phyloP scores from a whole-genome alignment of 208 protist species.

The Endotrypanum monterogeii region DNA sequence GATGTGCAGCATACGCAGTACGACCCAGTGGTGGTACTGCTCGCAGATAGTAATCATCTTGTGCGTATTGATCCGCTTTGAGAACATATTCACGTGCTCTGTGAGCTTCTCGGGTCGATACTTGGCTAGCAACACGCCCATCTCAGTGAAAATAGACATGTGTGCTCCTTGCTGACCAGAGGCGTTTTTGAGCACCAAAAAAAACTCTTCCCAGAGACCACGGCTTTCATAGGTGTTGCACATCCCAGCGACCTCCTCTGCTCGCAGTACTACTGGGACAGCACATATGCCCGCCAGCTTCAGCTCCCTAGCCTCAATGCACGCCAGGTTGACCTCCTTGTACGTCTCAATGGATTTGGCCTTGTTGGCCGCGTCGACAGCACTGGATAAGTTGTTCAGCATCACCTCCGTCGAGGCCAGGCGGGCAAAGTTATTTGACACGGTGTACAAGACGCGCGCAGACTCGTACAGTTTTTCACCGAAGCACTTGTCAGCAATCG shows the following conservation, averaged over 20 bases:
- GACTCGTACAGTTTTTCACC: constrained; percentile 97
- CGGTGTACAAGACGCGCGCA: constrained; percentile 97
- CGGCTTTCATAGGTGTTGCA: constrained; percentile 87
- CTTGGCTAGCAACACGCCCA: constrained; percentile 99
- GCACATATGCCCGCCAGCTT: constrained; percentile 97
- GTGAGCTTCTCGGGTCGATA: constrained; percentile 99
- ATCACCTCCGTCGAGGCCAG: constrained; percentile 97
- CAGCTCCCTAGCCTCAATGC: constrained; percentile 98
- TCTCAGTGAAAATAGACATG: constrained; percentile 99
- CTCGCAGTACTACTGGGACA: constrained; percentile 97
- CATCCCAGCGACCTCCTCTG: constrained; percentile 97
- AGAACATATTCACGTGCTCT: constrained; percentile 99
- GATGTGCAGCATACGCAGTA: constrained; percentile 96
- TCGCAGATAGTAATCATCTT: constrained; percentile 96
- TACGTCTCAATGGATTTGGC: constrained; percentile 97
- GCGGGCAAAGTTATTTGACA: constrained; percentile 95
- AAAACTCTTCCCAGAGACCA: constrained; percentile 96
- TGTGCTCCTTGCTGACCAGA: constrained; percentile 96
- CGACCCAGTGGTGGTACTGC: constrained; percentile 96
- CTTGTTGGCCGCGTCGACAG: constrained; percentile 99
- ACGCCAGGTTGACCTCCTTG: constrained; percentile 97
- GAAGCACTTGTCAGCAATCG: constrained; percentile 98
- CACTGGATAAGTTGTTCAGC: constrained; percentile 94
- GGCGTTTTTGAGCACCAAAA: constrained; percentile 95
- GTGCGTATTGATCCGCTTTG: constrained; percentile 97